Conservation (phyloP, 768 basidiomycete species). For the Lactarius psammicola region DNA sequence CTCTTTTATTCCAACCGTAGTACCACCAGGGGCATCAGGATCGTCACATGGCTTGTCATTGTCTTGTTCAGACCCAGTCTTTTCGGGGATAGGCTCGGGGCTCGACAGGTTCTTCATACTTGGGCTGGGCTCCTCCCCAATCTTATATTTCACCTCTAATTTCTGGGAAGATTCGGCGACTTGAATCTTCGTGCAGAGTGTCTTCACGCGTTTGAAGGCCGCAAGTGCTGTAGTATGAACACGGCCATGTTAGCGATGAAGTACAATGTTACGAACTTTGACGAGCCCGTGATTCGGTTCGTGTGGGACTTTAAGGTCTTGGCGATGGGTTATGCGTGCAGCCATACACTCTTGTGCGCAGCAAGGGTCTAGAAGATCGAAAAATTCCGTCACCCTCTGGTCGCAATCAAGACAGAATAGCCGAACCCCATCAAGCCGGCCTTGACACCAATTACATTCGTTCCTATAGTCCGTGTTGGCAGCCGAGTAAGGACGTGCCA, state of each 20-base stretch:
- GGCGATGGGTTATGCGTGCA: constrained; percentile 20
- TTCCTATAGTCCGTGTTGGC: constrained; percentile 18
- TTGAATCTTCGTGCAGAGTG: background rate
- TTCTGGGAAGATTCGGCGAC: background rate
- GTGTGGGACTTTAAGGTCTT: constrained; percentile 31
- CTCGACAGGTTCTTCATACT: background rate
- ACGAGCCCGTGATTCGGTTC: constrained; percentile 35
- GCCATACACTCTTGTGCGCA: constrained; percentile 31
- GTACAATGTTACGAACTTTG: constrained; percentile 32
- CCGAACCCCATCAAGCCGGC: constrained; percentile 33
- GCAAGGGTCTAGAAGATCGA: constrained; percentile 36
- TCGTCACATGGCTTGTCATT: background rate
- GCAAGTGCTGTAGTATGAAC: background rate
- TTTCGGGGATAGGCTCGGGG: background rate
- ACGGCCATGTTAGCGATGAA: background rate
- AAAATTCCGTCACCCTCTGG: background rate
- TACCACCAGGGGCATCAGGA: background rate
- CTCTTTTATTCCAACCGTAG: background rate
- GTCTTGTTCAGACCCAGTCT: background rate
- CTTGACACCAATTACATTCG: constrained; percentile 33
- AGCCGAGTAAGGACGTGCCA: background rate
- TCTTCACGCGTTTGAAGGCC: constrained; percentile 7
- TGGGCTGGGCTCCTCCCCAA: background rate
- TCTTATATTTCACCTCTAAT: background rate
- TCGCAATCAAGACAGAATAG: constrained; percentile 38